Evolutionary conservation across 768 basidiomycete species (phyloP), one percentile per base, ranked within the genome.

Genomic region (Panellus pusillus): DNA sequence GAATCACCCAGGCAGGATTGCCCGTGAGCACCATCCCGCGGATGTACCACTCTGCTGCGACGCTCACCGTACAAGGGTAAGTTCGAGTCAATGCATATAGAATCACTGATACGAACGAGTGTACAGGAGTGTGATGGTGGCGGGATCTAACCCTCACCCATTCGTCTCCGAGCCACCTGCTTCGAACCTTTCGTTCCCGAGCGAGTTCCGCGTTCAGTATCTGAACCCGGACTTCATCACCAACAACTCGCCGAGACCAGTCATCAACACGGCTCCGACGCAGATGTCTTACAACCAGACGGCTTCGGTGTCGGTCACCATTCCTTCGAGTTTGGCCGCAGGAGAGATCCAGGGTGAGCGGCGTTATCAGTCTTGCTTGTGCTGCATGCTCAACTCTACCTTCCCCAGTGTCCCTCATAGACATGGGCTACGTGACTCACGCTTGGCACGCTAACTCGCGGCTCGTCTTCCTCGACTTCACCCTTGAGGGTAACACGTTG

Each of bases 41-140:
- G 46, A 60, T 83, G 66, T 82, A 82, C 63, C 81, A 82, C 58
- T 83, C 81, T 1, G 73, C 79, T 0, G 81, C 81, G 41, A 80
- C 80, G 20, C 60, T 82, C 47, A 79, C 81, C 9, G 81, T 80
- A 19, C 69, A 68, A 44, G 82, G 73, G 15, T 53, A 41, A 27
- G 47, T 38, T 38, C 9, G 9, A 4, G 13, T 11, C 3, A 18
- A 17, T 18, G 11, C 11, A 2, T 17, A 14, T 9, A 17, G 17
- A 71, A 73, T 43, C 6, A 9, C 17, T 35, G 2, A 4, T 14
- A 35, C 8, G 3, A 14, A 35, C 9, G 14, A 35, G 9, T 14
- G 15, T 14, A 35, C 7, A 49, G 73, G 12, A 72, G 73, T 43
- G 65, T 83, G 54, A 70, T 83, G 75, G 73, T 82, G 20, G 77